phyloP scores from a whole-genome alignment of 106 monocot genomes.

The Ottelia alismoides region DNA sequence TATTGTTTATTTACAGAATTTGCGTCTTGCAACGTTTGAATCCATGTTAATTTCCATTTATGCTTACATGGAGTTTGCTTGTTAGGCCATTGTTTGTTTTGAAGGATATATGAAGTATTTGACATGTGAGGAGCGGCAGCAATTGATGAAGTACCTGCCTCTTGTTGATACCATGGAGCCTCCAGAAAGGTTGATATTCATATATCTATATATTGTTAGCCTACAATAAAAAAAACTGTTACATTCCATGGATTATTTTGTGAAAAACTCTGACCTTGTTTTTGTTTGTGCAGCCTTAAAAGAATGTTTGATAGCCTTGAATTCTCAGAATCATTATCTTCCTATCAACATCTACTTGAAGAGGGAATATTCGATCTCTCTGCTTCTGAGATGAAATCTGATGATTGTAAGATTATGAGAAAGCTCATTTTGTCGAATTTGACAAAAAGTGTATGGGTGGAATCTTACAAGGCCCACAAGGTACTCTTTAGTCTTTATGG shows the following conservation, averaged over 20 bases:
- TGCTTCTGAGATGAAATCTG: constrained; percentile 16
- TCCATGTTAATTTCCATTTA: not conserved
- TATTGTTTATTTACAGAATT: not conserved
- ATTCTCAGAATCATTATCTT: constrained; percentile 41
- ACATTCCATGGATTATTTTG: too few relatives aligned
- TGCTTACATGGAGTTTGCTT: not conserved
- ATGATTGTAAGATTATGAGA: constrained; percentile 34
- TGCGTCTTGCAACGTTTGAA: too few relatives aligned
- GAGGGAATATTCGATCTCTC: constrained; percentile 50
- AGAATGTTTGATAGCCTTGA: constrained; percentile 53
- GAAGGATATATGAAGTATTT: constrained; percentile 39
- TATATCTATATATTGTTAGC: too few relatives aligned
- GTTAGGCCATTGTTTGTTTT: constrained; percentile 49
- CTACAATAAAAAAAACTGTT: too few relatives aligned
- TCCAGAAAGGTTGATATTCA: constrained; percentile 69
- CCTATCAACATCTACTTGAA: constrained; percentile 53
- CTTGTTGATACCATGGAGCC: constrained; percentile 30
- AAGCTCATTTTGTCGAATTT: constrained; percentile 37
- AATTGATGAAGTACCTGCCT: constrained; percentile 61
- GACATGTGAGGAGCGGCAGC: constrained; percentile 53
- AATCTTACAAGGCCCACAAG: constrained; percentile 41
- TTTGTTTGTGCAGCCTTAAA: constrained; percentile 41
- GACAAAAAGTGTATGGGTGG: constrained; percentile 46
- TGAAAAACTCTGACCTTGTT: too few relatives aligned
- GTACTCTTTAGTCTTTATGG: too few relatives aligned